These are phyloP conservation scores for Leccinum arenicola DNA, from an alignment of 768 basidiomycete genomes.

Conservation along the genomic window DNA sequence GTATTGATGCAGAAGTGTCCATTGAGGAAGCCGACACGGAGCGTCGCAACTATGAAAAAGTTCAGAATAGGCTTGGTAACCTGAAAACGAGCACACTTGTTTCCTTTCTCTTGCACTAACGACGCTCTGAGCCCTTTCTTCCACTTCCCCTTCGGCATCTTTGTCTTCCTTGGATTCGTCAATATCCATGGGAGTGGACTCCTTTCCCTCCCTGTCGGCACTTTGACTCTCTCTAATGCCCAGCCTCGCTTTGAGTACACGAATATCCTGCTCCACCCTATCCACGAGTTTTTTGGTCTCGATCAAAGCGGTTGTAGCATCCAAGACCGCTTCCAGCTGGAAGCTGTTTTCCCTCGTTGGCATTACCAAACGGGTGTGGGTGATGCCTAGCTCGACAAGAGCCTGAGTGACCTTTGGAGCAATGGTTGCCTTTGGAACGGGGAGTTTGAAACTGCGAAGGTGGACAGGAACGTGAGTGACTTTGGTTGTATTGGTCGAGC, in stretches of 20 bases:
- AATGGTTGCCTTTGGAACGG: conserved; percentile 70
- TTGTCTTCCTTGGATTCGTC: conserved; percentile 39
- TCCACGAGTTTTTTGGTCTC: conserved; percentile 89
- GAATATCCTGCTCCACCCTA: conserved; percentile 81
- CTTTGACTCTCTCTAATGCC: conserved; percentile 49
- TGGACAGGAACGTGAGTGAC: conserved; percentile 75
- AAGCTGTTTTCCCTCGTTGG: conserved; percentile 82
- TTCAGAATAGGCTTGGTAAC: conserved; percentile 1
- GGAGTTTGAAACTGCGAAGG: conserved; percentile 85
- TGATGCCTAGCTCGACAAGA: conserved; percentile 74
- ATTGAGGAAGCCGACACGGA: conserved; percentile 76
- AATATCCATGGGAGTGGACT: conserved; percentile 48
- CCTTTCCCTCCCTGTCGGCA: conserved; percentile 36
- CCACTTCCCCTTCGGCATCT: conserved; percentile 39
- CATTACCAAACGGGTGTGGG: conserved; percentile 81
- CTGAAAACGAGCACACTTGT: conserved; percentile 37
- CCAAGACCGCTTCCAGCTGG: conserved; percentile 70
- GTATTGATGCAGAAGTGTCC: conserved; percentile 56
- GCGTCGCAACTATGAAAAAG: conserved; percentile 45
- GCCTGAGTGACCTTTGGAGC: conserved; percentile 75
- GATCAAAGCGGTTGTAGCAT: conserved; percentile 69
- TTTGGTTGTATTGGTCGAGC: conserved; percentile 50
- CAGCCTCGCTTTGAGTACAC: conserved; percentile 61
- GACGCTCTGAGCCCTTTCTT: conserved; percentile 65
- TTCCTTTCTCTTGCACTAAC: conserved; percentile 58